A percentile compares a stretch with the other conserved stretches of the same genome.
These are phyloP conservation scores for Codiaeum variegatum DNA, from an alignment of 441 rosid genomes.

Conservation along the genomic window DNA sequence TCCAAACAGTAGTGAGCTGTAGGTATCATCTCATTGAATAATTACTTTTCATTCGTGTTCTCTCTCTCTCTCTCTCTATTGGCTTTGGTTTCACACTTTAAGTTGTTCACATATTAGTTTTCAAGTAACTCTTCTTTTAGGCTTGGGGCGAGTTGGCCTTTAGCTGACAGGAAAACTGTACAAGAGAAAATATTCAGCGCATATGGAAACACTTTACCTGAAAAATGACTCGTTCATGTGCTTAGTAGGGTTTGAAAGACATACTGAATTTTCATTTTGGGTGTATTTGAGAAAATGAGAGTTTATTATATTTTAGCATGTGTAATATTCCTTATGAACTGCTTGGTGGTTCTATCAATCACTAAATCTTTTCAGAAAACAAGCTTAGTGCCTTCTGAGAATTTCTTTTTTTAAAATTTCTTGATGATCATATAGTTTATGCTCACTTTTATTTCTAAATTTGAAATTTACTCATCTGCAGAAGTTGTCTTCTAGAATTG, in stretches of 20 bases:
- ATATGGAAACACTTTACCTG: neutral
- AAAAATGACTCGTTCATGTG: neutral
- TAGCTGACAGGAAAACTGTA: slow-evolving; percentile 1
- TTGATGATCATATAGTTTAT: neutral
- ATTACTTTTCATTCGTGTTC: neutral
- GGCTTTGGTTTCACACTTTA: neutral
- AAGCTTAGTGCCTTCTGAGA: neutral
- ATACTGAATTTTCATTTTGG: neutral
- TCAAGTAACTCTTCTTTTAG: neutral
- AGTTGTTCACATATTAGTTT: neutral
- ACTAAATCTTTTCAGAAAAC: neutral
- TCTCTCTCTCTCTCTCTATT: neutral
- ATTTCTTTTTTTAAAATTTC: neutral
- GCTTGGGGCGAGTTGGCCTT: neutral
- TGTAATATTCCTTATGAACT: neutral
- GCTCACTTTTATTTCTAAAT: neutral
- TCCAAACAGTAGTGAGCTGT: slow-evolving; percentile 8
- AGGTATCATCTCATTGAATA: slow-evolving; percentile 6
- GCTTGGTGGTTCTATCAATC: neutral
- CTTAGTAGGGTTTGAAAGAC: slow-evolving; percentile 4
- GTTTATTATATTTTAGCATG: neutral
- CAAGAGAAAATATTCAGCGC: neutral
- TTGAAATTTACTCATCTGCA: neutral
- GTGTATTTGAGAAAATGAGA: neutral
- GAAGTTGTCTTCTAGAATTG: neutral